Base-by-base conservation (phyloP, 75 land plant species). In the Isoetes taiwanensis region DNA sequence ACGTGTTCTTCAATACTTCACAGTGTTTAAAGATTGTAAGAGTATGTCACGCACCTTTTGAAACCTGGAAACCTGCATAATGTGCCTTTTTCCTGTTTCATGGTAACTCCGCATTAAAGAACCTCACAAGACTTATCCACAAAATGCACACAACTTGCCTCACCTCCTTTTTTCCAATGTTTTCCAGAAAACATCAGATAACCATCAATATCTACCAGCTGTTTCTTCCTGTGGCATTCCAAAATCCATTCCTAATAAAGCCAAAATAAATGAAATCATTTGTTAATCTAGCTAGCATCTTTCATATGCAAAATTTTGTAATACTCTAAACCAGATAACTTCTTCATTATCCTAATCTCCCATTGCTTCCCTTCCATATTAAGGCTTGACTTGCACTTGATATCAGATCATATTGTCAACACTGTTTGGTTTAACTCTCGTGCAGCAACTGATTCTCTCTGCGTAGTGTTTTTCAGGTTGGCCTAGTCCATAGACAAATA, bases 171-270 rank as follows among this genome's bases (percentile, higher is more conserved):
- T 41, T 81, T 66, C 97, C 97, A 91, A 32, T 93, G 97, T 63
- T 77, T 86, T 19, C 94, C 97, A 72, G 75, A 69, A 75, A 86
- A 70, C 85, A 91, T 74, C 16, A 86, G 79, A 50, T 79, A 84
- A 43, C 40, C 58, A 14, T 86, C 89, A 58, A 91, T 87, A 19
- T 78, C 83, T 41, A 83, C 72, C 31, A 91, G 85, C 67, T 68
- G 74, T 67, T 69, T 83, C 65, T 81, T 71, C 16, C 53, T 63
- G 41, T 86, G 64, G 69, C 94, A 86, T 31, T 83, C 85, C 32
- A 66, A 57, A 48, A 91, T 75, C 97, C 97, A 91, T 0, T 82
- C 94, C 97, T 91, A 56, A 11, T 64, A 41, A 58, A 41, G 30
- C 39, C 14, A 12, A 17, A 12, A 31, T 21, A 55, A 55, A 55